Evolutionary conservation across 2,329 filamentous ascomycete genomes (phyloP).

Genomic region (Nothopassalora personata): DNA sequence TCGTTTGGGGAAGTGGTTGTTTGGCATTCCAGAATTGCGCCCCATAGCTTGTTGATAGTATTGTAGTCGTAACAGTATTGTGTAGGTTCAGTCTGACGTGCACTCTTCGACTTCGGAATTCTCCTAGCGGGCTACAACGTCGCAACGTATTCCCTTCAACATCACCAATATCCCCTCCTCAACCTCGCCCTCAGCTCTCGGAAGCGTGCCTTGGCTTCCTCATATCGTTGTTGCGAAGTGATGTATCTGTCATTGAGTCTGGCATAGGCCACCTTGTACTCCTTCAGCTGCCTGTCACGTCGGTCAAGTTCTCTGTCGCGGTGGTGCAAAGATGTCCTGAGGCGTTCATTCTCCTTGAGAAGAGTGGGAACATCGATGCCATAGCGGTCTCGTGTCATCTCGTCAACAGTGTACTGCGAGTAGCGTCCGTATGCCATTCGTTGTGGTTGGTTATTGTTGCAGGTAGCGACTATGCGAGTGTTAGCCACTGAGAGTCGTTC

Average conservation of each 20-base stretch:
- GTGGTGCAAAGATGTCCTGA: conserved; percentile 10
- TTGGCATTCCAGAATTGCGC: neutral
- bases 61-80: neutral
- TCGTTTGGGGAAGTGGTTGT: neutral
- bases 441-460: neutral
- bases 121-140: neutral
- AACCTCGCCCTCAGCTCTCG: conserved; percentile 3
- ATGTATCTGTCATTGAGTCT: conserved; percentile 4
- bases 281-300: conserved; percentile 4
- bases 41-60: neutral
- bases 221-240: neutral
- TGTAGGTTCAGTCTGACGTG: neutral
- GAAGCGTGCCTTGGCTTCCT: conserved; percentile 6
- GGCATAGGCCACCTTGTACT: conserved; percentile 2
- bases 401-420: conserved; percentile 4
- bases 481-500: neutral
- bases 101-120: neutral
- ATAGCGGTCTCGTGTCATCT: conserved; percentile 14
- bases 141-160: neutral
- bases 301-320: conserved; percentile 2
- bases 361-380: conserved; percentile 20
- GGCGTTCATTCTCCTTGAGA: conserved; percentile 7
- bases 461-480: neutral
- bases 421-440: neutral
- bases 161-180: neutral